These are phyloP conservation scores for Camillea tinctor DNA, from an alignment of 2,329 filamentous ascomycete species.

Conservation along the genomic window DNA sequence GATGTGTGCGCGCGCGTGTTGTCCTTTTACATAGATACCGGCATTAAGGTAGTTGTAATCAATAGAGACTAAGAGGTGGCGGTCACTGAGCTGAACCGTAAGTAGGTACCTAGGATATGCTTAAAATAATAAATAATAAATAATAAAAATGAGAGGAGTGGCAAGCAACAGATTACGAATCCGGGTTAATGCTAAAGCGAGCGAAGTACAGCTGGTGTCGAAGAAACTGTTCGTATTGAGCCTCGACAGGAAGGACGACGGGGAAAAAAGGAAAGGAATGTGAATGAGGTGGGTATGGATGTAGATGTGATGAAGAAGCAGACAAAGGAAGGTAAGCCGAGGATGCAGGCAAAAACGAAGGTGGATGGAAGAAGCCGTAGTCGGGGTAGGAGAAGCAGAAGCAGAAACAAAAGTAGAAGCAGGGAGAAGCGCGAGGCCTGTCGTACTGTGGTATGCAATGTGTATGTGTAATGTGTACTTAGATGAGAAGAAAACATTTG, in stretches of 20 bases:
- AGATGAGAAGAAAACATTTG: background rate
- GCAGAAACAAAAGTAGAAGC: too few relatives aligned
- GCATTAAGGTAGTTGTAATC: background rate
- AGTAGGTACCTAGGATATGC: background rate
- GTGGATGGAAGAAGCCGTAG: too few relatives aligned
- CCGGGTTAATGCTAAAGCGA: background rate
- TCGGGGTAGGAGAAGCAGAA: too few relatives aligned
- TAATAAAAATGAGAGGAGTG: background rate
- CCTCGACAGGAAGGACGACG: background rate
- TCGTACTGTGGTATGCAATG: background rate
- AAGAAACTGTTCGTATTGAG: background rate
- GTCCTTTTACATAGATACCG: background rate
- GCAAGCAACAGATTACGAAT: background rate
- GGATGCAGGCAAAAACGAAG: too few relatives aligned
- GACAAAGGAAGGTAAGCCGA: background rate
- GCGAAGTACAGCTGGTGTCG: background rate
- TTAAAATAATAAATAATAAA: too few relatives aligned
- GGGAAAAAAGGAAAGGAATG: background rate
- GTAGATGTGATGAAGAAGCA: background rate
- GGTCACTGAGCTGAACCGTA: background rate
- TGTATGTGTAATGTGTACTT: background rate
- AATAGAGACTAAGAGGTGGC: background rate
- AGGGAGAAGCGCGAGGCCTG: background rate
- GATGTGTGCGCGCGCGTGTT: background rate
- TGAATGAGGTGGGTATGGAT: background rate